Evolutionary conservation across 371 early-diverging fungal species (phyloP), one percentile per base, ranked within the genome.

Genomic region (Lichtheimia corymbifera): DNA sequence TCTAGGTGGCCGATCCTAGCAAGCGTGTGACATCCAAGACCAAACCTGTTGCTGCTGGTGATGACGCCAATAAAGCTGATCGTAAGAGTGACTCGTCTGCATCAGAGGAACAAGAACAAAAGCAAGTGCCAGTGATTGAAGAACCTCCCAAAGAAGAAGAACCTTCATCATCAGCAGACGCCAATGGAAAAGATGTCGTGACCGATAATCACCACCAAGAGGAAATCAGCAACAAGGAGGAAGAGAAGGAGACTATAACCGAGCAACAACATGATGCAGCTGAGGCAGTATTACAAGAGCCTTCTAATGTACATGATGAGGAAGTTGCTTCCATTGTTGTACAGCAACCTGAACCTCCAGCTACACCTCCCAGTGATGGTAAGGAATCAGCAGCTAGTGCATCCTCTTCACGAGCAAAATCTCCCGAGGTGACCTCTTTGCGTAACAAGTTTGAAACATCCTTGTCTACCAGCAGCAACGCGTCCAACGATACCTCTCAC

Each of bases 371-470:
- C 41, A 41, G 55, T 53, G 27, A 25, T 44, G 30, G 43, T 42
- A 63, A 56, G 22, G 9, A 24, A 50, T 58, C 63, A 42, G 41
- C 53, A 50, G 17, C 42, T 6, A 56, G 56, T 27, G 61, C 47
- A 35, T 50, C 61, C 15, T 58, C 15, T 35, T 58, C 15, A 24
- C 59, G 64, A 6, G 54, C 64, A 4, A 53, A 49, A 6, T 71
- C 73, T 9, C 73, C 73, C 18, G 71, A 76, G 50, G 62, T 76
- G 7, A 59, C 73, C 24, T 67, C 67, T 24, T 62, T 76, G 50
- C 76, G 73, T 24, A 73, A 63, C 61, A 59, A 63, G 55, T 76
- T 76, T 63, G 47, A 58, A 17, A 52, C 53, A 42, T 45, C 59
- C 42, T 50, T 63, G 24, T 65, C 67, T 0, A 50, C 70, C 4